phyloP scores from a whole-genome alignment of 106 monocot genomes.

The Allium fistulosum region DNA sequence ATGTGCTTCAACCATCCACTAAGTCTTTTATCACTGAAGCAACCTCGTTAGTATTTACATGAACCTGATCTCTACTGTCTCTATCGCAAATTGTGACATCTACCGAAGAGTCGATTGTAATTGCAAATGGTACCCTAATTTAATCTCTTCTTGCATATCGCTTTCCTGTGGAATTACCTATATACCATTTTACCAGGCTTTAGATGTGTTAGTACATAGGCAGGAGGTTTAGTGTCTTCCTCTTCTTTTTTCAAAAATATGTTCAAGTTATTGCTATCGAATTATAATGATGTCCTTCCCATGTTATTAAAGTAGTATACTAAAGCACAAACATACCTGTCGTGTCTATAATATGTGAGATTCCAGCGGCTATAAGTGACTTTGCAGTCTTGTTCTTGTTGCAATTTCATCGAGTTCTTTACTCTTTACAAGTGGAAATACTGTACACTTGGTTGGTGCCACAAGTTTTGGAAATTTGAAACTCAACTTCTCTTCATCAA shows the following conservation, averaged over 20 bases:
- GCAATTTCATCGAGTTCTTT: slow-evolving; percentile 74
- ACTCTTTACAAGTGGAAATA: slow-evolving; percentile 80
- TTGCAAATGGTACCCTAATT: slow-evolving; percentile 32
- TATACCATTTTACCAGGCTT: too few relatives aligned
- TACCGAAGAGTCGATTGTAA: slow-evolving; percentile 64
- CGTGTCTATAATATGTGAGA: slow-evolving; percentile 85
- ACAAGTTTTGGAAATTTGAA: slow-evolving; percentile 81
- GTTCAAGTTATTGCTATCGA: too few relatives aligned
- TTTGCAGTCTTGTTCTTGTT: slow-evolving; percentile 60
- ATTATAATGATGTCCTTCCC: not conserved
- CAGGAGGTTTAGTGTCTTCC: not conserved
- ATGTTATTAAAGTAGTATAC: not conserved
- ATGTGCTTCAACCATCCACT: slow-evolving; percentile 76
- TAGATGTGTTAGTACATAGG: not conserved
- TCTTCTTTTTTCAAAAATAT: not conserved
- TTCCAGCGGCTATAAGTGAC: slow-evolving; percentile 57
- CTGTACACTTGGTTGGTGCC: slow-evolving; percentile 92
- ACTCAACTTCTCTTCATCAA: slow-evolving; percentile 79
- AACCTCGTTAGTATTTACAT: slow-evolving; percentile 70
- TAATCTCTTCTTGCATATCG: slow-evolving; percentile 30
- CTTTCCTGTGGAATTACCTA: slow-evolving; percentile 93
- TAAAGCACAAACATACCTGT: slow-evolving; percentile 52
- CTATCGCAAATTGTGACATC: slow-evolving; percentile 81
- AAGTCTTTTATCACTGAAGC: slow-evolving; percentile 72
- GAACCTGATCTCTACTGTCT: slow-evolving; percentile 88